Evolutionary conservation across 2,329 filamentous ascomycete genomes (phyloP).

Genomic region (Colletotrichum scovillei): DNA sequence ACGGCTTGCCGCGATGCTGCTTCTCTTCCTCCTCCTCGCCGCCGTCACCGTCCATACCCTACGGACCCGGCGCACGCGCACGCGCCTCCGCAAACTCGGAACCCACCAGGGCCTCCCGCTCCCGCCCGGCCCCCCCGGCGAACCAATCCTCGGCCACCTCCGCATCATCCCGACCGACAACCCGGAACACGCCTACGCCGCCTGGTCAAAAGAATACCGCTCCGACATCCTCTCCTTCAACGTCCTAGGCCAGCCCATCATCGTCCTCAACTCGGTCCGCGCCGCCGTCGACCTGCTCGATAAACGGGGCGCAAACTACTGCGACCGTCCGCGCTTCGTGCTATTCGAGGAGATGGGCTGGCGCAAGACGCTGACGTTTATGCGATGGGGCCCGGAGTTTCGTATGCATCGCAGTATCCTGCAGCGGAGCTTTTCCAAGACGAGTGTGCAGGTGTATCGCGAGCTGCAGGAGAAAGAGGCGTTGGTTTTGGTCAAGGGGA

Average conservation of each 20-base stretch:
- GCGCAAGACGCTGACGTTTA: conserved; percentile 57
- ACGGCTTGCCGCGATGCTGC: neutral
- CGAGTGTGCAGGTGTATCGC: conserved; percentile 46
- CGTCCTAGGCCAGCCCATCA: conserved; percentile 45
- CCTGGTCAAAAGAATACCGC: conserved; percentile 61
- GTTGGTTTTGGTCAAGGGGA: conserved; percentile 41
- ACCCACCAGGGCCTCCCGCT: conserved; percentile 36
- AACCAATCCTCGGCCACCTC: conserved; percentile 55
- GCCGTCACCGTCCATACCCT: neutral
- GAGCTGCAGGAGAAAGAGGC: conserved; percentile 39
- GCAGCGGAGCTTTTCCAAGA: conserved; percentile 54
- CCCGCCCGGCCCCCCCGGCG: conserved; percentile 47
- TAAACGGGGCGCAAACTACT: conserved; percentile 56
- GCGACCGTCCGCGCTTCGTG: conserved; percentile 56
- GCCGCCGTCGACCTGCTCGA: conserved; percentile 57
- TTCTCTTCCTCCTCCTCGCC: conserved; percentile 12
- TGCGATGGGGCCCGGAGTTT: conserved; percentile 54
- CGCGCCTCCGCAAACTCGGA: neutral
- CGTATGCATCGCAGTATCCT: conserved; percentile 55
- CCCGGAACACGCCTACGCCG: conserved; percentile 45
- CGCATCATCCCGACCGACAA: conserved; percentile 52
- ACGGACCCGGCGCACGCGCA: neutral
- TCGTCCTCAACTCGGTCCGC: conserved; percentile 56
- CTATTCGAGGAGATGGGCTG: conserved; percentile 57
- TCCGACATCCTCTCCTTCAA: conserved; percentile 45